Evolutionary conservation across 106 monocot species (phyloP).

Genomic region (Ottelia alismoides): DNA sequence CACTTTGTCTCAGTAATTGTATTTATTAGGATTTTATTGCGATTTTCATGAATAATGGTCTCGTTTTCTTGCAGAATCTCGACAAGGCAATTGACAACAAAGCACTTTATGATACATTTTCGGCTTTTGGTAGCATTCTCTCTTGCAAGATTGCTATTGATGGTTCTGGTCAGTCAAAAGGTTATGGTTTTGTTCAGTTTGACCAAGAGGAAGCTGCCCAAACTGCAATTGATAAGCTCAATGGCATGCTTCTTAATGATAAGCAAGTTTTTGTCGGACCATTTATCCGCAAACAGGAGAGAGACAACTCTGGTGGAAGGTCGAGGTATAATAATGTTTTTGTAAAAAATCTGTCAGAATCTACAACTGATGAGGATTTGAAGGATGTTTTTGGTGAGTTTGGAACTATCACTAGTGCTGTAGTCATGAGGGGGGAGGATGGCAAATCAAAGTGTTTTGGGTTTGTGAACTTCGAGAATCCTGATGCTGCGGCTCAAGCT

Average conservation of each 20-base stretch:
- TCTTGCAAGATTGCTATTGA: constrained; percentile 88
- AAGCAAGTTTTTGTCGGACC: constrained; percentile 85
- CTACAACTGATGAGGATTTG: constrained; percentile 57
- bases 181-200: constrained; percentile 91
- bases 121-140: constrained; percentile 70
- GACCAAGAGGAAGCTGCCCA: constrained; percentile 70
- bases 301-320: constrained; percentile 37
- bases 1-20: background rate
- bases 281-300: constrained; percentile 76
- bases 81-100: constrained; percentile 90
- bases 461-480: constrained; percentile 86
- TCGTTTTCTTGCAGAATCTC: constrained; percentile 51
- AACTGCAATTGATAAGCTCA: constrained; percentile 65
- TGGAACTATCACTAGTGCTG: constrained; percentile 66
- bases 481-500: constrained; percentile 70
- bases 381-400: constrained; percentile 51
- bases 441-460: constrained; percentile 92
- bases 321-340: constrained; percentile 72
- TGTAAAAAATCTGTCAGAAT: constrained; percentile 86
- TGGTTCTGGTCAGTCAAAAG: constrained; percentile 65
- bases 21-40: background rate
- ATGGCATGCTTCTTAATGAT: constrained; percentile 92
- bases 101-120: constrained; percentile 69
- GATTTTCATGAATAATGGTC: background rate
- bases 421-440: constrained; percentile 78